These are phyloP conservation scores for Kluyveromyces aestuarii DNA, from an alignment of 805 yeast genomes.

Conservation along the genomic window DNA sequence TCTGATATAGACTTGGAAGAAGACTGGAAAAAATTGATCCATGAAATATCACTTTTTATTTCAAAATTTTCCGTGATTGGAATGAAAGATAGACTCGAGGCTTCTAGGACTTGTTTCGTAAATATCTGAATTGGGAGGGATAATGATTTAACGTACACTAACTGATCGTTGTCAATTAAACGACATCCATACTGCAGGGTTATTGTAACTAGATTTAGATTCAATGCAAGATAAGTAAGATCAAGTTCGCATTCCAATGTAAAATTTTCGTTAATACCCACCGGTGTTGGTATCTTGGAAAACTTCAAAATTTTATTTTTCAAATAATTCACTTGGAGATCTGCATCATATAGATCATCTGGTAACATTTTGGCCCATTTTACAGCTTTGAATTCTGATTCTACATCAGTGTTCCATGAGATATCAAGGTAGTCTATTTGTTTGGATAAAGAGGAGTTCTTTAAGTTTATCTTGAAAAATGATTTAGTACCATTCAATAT, in stretches of 20 bases:
- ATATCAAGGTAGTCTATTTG: conserved; percentile 18
- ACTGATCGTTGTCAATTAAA: conserved; percentile 7
- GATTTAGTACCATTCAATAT: conserved; percentile 24
- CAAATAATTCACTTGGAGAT: conserved; percentile 19
- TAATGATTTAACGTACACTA: conserved; percentile 17
- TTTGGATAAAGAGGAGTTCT: conserved; percentile 22
- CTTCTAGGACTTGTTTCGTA: conserved; percentile 47
- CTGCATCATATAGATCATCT: conserved; percentile 22
- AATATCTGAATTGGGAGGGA: conserved; percentile 24
- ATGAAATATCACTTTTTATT: conserved; percentile 14
- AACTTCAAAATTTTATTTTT: conserved; percentile 14
- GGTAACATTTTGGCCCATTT: conserved; percentile 22
- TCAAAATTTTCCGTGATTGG: conserved; percentile 37
- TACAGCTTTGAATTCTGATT: conserved; percentile 16
- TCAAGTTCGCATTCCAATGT: conserved; percentile 19
- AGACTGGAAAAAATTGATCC: conserved; percentile 20
- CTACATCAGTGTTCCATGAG: conserved; percentile 16
- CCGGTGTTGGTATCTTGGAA: conserved; percentile 10
- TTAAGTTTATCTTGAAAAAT: conserved; percentile 12
- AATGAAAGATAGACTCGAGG: conserved; percentile 66
- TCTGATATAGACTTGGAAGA: conserved; percentile 31
- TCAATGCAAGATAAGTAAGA: conserved; percentile 15
- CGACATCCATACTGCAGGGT: conserved; percentile 22
- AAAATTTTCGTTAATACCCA: conserved; percentile 17
- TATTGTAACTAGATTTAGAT: conserved; percentile 16